These are phyloP conservation scores for Daldinia childiae DNA, from an alignment of 495 filamentous ascomycete species.

Conservation along the genomic window DNA sequence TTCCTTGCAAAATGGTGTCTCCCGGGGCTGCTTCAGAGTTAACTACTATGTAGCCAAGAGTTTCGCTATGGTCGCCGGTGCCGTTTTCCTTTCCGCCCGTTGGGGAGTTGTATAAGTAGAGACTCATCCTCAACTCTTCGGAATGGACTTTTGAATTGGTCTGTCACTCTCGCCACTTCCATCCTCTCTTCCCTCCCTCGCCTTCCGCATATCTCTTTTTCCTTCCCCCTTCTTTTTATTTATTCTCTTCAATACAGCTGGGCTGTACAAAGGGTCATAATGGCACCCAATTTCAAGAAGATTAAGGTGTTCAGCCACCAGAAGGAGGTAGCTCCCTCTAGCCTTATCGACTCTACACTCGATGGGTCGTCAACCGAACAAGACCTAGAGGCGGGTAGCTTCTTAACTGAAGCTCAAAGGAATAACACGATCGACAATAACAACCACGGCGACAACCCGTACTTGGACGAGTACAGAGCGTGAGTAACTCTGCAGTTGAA, in stretches of 20 bases:
- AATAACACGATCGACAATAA: conserved; percentile 31
- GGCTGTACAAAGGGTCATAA: conserved; percentile 42
- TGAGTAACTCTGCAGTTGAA: conserved; percentile 20
- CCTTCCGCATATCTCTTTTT: conserved; percentile 29
- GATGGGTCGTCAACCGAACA: conserved; percentile 24
- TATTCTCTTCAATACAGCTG: conserved; percentile 39
- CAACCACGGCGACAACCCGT: conserved; percentile 39
- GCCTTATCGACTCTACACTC: conserved; percentile 27
- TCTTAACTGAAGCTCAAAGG: conserved; percentile 39
- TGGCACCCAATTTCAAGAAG: conserved; percentile 43
- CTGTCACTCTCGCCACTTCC: conserved; percentile 15
- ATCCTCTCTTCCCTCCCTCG: conserved; percentile 26
- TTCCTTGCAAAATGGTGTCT: conserved; percentile 24
- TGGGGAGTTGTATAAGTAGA: conserved; percentile 39
- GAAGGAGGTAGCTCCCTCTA: conserved; percentile 20
- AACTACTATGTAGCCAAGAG: conserved; percentile 37
- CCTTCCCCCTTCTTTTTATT: not conserved
- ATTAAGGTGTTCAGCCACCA: conserved; percentile 34
- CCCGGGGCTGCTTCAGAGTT: conserved; percentile 28
- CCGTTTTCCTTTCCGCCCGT: conserved; percentile 9
- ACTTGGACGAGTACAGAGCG: conserved; percentile 53
- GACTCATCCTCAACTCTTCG: conserved; percentile 16
- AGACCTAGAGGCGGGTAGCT: conserved; percentile 43
- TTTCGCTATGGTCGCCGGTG: conserved; percentile 30
- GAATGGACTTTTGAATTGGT: conserved; percentile 17